These are phyloP conservation scores for Durusdinium trenchii DNA, from an alignment of 73 alveolate species.

Conservation along the genomic window DNA sequence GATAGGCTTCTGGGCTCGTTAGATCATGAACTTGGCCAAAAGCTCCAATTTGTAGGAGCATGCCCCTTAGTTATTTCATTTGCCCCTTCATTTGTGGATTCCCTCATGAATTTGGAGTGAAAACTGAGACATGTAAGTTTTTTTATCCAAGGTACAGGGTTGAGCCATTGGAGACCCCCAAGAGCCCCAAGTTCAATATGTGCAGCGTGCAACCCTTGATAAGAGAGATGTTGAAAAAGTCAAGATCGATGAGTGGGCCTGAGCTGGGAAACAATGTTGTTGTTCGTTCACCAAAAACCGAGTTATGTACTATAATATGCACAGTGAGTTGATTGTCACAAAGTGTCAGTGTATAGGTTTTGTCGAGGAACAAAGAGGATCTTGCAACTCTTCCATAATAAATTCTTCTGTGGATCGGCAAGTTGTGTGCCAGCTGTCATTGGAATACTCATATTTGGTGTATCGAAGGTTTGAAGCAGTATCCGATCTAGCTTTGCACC, in stretches of 20 bases:
- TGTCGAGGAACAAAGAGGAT: neutral
- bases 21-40: too few relatives aligned
- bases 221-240: neutral
- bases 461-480: neutral
- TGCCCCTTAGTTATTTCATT: too few relatives aligned
- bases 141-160: neutral
- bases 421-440: neutral
- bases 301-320: too few relatives aligned
- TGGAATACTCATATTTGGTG: neutral
- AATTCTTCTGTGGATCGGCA: neutral
- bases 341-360: neutral
- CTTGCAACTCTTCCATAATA: neutral
- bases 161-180: neutral
- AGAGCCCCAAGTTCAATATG: neutral
- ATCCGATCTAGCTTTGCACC: neutral
- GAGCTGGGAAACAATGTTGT: neutral
- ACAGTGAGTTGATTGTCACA: too few relatives aligned
- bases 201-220: slow-evolving; percentile 9
- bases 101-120: too few relatives aligned
- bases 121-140: too few relatives aligned
- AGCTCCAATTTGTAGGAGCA: too few relatives aligned
- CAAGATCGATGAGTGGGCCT: slow-evolving; percentile 13
- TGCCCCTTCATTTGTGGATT: too few relatives aligned
- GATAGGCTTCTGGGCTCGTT: too few relatives aligned
- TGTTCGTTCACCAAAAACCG: too few relatives aligned